These are phyloP conservation scores for Zymoseptoria tritici DNA, from an alignment of 2,329 filamentous ascomycete species.

Conservation along the genomic window DNA sequence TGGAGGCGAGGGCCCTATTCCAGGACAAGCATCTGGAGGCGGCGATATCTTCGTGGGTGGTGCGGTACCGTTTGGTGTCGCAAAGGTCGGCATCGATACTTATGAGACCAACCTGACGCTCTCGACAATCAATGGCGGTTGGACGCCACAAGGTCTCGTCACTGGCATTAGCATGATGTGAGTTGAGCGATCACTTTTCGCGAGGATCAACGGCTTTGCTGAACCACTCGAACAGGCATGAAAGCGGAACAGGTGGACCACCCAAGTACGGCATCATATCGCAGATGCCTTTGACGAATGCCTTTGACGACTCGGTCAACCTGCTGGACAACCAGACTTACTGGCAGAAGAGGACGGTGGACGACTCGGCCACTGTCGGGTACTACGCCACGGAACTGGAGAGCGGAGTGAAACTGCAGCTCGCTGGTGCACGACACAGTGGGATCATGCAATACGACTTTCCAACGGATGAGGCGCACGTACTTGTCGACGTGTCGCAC, in stretches of 20 bases:
- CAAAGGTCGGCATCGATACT: conserved; percentile 39
- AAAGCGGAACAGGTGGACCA: conserved; percentile 60
- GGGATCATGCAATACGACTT: conserved; percentile 58
- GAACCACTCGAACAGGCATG: conserved; percentile 48
- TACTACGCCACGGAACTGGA: conserved; percentile 53
- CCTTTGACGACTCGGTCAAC: conserved; percentile 30
- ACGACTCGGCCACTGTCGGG: conserved; percentile 47
- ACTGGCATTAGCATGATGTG: conserved; percentile 39
- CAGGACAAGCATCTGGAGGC: conserved; percentile 39
- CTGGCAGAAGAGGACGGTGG: conserved; percentile 29
- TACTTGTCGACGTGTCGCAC: conserved; percentile 58
- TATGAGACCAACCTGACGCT: conserved; percentile 26
- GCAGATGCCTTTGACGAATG: conserved; percentile 45
- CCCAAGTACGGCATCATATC: conserved; percentile 61
- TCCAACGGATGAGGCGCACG: conserved; percentile 39
- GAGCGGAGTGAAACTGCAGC: conserved; percentile 50
- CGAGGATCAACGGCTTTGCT: conserved; percentile 24
- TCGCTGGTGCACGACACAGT: conserved; percentile 50
- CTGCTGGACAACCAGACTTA: conserved; percentile 36
- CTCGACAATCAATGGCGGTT: conserved; percentile 38
- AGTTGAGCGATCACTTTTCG: neutral
- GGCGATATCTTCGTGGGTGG: conserved; percentile 39
- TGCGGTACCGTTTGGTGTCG: conserved; percentile 36
- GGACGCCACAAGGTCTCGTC: conserved; percentile 28
- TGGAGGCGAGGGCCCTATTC: conserved; percentile 40